Evolutionary conservation across 306 rosid species (phyloP).

Genomic region (Prunus mume): DNA sequence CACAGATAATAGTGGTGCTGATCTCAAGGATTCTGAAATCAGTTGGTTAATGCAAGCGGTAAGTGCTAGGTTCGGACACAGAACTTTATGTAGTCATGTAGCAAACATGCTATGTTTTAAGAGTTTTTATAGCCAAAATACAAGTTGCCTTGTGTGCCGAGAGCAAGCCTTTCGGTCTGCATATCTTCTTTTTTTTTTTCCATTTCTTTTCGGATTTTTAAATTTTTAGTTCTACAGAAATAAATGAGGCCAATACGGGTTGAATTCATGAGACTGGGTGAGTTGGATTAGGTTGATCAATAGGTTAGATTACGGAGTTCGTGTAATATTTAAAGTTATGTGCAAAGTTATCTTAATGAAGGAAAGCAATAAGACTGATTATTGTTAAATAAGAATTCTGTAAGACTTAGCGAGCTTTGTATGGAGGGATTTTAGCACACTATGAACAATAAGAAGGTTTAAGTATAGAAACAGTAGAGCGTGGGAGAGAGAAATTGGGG

Average conservation of each 20-base stretch:
- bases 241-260: background rate
- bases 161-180: background rate
- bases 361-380: background rate
- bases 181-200: background rate
- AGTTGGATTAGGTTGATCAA: background rate
- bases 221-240: background rate
- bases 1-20: constrained; percentile 77
- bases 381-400: background rate
- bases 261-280: background rate
- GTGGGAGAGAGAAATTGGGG: background rate
- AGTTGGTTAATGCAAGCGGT: constrained; percentile 84
- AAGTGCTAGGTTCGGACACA: constrained; percentile 29
- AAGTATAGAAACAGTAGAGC: background rate
- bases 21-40: constrained; percentile 78
- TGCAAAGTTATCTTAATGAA: background rate
- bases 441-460: background rate
- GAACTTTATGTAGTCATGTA: constrained; percentile 13
- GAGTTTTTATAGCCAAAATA: background rate
- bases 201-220: background rate
- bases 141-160: background rate
- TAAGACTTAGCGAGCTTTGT: background rate
- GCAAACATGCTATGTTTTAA: background rate
- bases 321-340: background rate
- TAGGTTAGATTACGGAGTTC: background rate
- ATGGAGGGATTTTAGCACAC: background rate